Conservation (phyloP, 148 eudicot species). For the Suaeda aralocaspica region DNA sequence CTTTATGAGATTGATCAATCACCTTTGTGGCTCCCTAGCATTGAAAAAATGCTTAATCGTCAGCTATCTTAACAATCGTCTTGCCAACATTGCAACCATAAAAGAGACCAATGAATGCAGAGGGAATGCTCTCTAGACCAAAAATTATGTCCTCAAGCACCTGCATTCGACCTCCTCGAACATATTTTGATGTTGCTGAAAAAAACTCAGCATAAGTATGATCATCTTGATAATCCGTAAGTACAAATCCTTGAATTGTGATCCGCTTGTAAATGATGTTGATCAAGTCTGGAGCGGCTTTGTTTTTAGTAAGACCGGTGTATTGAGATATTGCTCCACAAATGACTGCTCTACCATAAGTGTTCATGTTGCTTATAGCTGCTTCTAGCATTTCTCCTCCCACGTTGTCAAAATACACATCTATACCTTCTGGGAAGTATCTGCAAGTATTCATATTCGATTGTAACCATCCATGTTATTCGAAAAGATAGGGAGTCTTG, state of each 20-base stretch:
- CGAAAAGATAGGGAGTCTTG: too few relatives aligned
- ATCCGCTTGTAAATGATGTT: slow-evolving; percentile 47
- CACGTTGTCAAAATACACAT: slow-evolving; percentile 51
- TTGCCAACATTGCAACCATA: slow-evolving; percentile 44
- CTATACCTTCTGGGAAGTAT: slow-evolving; percentile 61
- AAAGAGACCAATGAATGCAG: slow-evolving; percentile 47
- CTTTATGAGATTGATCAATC: too few relatives aligned
- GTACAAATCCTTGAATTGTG: slow-evolving; percentile 44
- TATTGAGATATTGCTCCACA: slow-evolving; percentile 60
- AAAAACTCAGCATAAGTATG: slow-evolving; percentile 28
- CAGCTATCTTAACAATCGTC: slow-evolving; percentile 39
- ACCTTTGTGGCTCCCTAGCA: too few relatives aligned
- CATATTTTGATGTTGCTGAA: slow-evolving; percentile 29
- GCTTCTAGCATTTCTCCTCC: slow-evolving; percentile 60
- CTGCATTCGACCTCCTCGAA: slow-evolving; percentile 30
- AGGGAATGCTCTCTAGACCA: slow-evolving; percentile 42
- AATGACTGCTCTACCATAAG: slow-evolving; percentile 43
- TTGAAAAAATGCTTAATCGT: slow-evolving; percentile 12
- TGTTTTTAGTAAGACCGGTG: slow-evolving; percentile 10
- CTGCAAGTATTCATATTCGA: too few relatives aligned
- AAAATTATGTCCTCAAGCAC: slow-evolving; percentile 39
- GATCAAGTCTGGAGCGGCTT: slow-evolving; percentile 30
- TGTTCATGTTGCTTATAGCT: slow-evolving; percentile 55
- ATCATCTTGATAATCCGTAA: slow-evolving; percentile 18
- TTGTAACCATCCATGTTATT: too few relatives aligned